Base-by-base conservation (phyloP, 148 eudicot species). In the Persicaria maculosa region DNA sequence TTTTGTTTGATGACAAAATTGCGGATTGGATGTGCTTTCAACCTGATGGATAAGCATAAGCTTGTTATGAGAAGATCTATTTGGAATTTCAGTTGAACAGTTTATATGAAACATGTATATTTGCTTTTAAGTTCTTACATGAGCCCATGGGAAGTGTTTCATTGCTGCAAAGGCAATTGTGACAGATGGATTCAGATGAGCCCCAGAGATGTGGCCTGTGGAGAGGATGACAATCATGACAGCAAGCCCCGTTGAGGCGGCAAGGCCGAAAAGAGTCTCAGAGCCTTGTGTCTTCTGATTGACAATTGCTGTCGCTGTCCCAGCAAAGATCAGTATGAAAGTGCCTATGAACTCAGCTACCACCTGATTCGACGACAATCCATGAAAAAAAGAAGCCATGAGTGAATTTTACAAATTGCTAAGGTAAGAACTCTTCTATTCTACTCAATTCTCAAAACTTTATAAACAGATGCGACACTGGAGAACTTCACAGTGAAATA, bases 281-380 rank as follows among this genome's bases (percentile, higher is more conserved):
- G 96, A 70, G 72, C 99, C 99, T 22, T 83, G 71, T 74, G 90
- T 85, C 87, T 92, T 92, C 72, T 95, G 88, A 84, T 95, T 95
- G 72, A 95, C 94, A 10, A 95, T 92, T 20, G 92, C 84, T 14
- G 96, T 89, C 57, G 97, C 97, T 68, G 96, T 86, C 50, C 90
- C 93, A 0, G 99, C 83, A 72, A 90, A 92, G 52, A 95, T 85
- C 1, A 95, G 92, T 68, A 95, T 88, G 47, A 95, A 78, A 59
- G 99, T 92, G 40, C 99, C 99, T n/a, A 92, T 76, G 74, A 95
- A 92, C 90, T 95, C 99, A 7, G 99, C 99, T 75, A 90, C 82
- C 54, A 95, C 97, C 99, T 95, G 84, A 4, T 5, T 81, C 72
- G 54, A 40, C 76, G 76, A 11, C 61, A 69, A 65, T 44, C 75